These are phyloP conservation scores for Lipomyces sp. DNA, from an alignment of 805 yeast genomes.

Conservation along the genomic window DNA sequence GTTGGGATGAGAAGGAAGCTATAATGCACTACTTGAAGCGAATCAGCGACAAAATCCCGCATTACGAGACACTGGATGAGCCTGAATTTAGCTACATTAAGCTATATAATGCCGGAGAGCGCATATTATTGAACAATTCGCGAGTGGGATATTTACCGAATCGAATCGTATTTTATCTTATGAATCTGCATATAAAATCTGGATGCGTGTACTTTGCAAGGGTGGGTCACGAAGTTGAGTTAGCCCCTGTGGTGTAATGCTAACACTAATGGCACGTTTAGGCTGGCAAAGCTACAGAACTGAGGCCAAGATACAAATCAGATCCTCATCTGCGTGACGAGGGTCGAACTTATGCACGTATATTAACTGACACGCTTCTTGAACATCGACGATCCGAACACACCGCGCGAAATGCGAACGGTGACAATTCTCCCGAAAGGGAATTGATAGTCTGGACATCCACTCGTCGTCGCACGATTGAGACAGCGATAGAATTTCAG, in stretches of 20 bases:
- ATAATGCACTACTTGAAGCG: slow-evolving; percentile 75
- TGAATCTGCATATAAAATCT: slow-evolving; percentile 84
- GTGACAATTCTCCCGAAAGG: slow-evolving; percentile 22
- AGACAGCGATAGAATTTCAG: slow-evolving; percentile 73
- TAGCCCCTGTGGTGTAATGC: neutral
- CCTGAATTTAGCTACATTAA: slow-evolving; percentile 73
- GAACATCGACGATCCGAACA: slow-evolving; percentile 42
- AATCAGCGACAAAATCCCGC: slow-evolving; percentile 67
- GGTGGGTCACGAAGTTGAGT: slow-evolving; percentile 58
- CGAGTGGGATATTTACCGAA: slow-evolving; percentile 87
- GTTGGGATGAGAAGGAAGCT: slow-evolving; percentile 77
- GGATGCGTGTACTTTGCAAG: slow-evolving; percentile 95
- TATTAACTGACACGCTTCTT: slow-evolving; percentile 63
- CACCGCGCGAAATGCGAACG: slow-evolving; percentile 19
- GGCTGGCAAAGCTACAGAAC: slow-evolving; percentile 52
- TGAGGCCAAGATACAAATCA: slow-evolving; percentile 62
- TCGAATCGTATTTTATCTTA: slow-evolving; percentile 86
- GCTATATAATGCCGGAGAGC: slow-evolving; percentile 87
- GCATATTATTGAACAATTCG: slow-evolving; percentile 76
- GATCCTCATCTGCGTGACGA: slow-evolving; percentile 83
- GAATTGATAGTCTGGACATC: slow-evolving; percentile 93
- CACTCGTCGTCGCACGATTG: slow-evolving; percentile 79
- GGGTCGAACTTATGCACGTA: slow-evolving; percentile 70
- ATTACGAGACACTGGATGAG: slow-evolving; percentile 70
- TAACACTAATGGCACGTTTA: slow-evolving; percentile 22